Evolutionary conservation across 352 stramenopile genomes (phyloP).

Genomic region (Globisporangium lucens): DNA sequence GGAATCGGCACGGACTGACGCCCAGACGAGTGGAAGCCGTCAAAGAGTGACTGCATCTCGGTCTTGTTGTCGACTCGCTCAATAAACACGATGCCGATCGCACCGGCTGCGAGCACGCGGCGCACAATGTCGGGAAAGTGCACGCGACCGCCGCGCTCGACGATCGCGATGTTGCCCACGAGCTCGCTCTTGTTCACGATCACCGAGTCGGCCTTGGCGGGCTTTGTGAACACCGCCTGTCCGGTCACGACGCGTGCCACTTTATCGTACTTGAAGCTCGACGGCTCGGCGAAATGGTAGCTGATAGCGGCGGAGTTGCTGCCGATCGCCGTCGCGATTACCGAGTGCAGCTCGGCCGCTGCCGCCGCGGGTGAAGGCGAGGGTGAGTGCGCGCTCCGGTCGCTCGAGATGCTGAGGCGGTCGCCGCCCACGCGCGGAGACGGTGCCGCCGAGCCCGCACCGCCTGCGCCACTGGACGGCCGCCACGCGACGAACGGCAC

Average conservation of each 20-base stretch:
- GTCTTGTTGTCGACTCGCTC: conserved; percentile 54
- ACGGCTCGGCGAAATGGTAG: conserved; percentile 82
- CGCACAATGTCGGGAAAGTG: conserved; percentile 86
- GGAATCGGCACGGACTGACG: conserved; percentile 68
- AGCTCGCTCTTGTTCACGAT: conserved; percentile 57
- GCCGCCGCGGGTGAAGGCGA: conserved; percentile 12
- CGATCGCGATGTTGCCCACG: conserved; percentile 63
- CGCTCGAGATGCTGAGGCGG: conserved; percentile 6
- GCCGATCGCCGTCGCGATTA: neutral
- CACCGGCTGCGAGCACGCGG: conserved; percentile 56
- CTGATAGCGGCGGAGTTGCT: conserved; percentile 17
- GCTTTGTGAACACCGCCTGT: conserved; percentile 56
- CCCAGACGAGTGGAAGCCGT: conserved; percentile 85
- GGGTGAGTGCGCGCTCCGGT: neutral
- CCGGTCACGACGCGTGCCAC: conserved; percentile 46
- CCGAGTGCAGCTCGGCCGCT: neutral
- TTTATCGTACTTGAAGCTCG: conserved; percentile 78
- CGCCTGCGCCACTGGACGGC: conserved; percentile 14
- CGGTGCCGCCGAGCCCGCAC: neutral
- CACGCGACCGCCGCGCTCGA: conserved; percentile 73
- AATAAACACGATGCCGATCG: conserved; percentile 75
- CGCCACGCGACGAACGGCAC: conserved; percentile 73
- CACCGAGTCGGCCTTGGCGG: conserved; percentile 65
- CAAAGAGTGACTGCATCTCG: conserved; percentile 73
- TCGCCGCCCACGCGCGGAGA: neutral